Evolutionary conservation across 331 rosid species (phyloP).

Genomic region (Cydonia oblonga): DNA sequence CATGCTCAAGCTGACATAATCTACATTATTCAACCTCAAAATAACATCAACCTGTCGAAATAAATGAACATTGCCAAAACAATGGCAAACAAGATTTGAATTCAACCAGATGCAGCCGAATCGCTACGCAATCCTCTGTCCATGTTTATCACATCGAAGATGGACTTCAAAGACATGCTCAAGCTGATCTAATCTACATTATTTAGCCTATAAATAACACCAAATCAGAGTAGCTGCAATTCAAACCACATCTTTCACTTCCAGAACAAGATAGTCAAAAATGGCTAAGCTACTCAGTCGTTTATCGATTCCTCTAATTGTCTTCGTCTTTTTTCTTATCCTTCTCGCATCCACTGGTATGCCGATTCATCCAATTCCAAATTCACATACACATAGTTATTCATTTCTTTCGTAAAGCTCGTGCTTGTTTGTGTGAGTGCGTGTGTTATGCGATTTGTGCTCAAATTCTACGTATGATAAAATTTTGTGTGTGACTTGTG

Average conservation of each 20-base stretch:
- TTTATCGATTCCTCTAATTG: not conserved
- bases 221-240: not conserved
- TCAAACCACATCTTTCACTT: not conserved
- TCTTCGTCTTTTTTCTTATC: not conserved
- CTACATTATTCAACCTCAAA: not conserved
- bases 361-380: not conserved
- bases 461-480: not conserved
- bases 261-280: not conserved
- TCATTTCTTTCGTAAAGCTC: not conserved
- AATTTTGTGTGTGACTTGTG: not conserved
- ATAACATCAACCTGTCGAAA: not conserved
- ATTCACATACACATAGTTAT: not conserved
- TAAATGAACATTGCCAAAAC: not conserved
- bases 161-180: no score
- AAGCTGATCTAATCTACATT: no score
- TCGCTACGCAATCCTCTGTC: no score
- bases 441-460: not conserved
- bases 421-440: not conserved
- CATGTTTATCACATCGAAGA: no score
- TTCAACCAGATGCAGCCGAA: not conserved
- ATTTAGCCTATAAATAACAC: conserved; percentile 4
- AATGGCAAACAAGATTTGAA: not conserved
- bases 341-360: conserved; percentile 4
- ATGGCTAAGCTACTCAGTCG: conserved; percentile 2
- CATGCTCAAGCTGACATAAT: not conserved